phyloP scores from a whole-genome alignment of 169 alveolate genomes.

The Neospora caninum region DNA sequence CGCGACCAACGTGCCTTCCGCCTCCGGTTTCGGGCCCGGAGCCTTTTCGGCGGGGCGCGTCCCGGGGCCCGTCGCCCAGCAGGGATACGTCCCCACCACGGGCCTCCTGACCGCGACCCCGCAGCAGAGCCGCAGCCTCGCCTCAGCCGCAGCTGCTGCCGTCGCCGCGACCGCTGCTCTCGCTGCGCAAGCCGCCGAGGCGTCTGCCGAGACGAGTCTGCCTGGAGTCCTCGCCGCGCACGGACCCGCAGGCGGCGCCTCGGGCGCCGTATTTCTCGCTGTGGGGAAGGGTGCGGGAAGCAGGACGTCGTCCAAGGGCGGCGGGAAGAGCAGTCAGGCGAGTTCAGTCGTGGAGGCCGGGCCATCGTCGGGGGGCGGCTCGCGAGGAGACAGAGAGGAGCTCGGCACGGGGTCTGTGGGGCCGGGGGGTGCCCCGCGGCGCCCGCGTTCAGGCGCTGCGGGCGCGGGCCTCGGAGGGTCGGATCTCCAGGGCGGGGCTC shows the following conservation, averaged over 20 bases:
- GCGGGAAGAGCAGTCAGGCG: not conserved
- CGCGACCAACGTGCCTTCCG: not conserved
- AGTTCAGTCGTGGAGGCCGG: not conserved
- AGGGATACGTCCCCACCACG: slow-evolving; percentile 3
- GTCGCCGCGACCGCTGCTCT: slow-evolving; percentile 21
- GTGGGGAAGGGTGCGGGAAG: not conserved
- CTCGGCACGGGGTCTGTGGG: not conserved
- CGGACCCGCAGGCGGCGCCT: not conserved
- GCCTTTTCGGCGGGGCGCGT: not conserved
- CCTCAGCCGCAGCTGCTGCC: not conserved
- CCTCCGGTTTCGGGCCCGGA: not conserved
- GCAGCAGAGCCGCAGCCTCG: slow-evolving; percentile 1
- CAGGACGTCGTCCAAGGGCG: not conserved
- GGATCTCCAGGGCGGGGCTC: not conserved
- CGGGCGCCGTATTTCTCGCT: not conserved
- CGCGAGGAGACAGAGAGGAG: slow-evolving; percentile 1
- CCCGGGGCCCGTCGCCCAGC: not conserved
- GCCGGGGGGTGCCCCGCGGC: not conserved
- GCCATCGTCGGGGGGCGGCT: not conserved
- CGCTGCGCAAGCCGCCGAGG: slow-evolving; percentile 14
- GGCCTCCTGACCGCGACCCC: slow-evolving; percentile 1
- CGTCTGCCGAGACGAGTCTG: not conserved
- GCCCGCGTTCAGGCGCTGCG: not conserved
- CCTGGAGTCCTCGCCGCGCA: not conserved
- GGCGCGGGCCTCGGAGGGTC: not conserved